Evolutionary conservation across 306 rosid species (phyloP), one percentile per base, ranked within the genome.

Genomic region (Cicer yamashitae): DNA sequence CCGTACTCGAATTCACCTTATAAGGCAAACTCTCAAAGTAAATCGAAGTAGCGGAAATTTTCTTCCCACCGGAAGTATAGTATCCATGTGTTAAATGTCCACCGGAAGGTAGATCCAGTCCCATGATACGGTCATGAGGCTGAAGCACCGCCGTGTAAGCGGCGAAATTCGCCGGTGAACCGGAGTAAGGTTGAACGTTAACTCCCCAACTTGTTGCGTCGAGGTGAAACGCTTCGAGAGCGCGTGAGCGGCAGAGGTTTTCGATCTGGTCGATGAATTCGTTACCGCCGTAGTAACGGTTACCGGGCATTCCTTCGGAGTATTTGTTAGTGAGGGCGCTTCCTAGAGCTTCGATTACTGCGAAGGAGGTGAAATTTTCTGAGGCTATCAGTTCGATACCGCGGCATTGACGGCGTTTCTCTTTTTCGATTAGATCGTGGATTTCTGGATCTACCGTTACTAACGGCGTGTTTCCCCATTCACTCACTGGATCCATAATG

Each of bases 371-470:
- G 91, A 93, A 93, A 61, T 93, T 93, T 61, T 93, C 98, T 0
- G 98, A 93, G 1, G 98, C 98, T 38, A 91, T 93, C 6, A 93
- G 93, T 88, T 93, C 98, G 82, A 93, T 93, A 11, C 98, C 98
- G 1, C 96, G 89, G 83, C 93, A 91, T 86, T 93, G 98, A 1
- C 98, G 91, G 13, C 96, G 93, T 74, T 93, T 93, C 83, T 93
- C 98, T 76, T 89, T 88, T 83, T 93, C 98, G 8, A 93, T 91
- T 0, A 93, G 89, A 73, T 93, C 98, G 76, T 86, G 86, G 85
- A 93, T 91, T 43, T 93, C 96, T 0, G 98, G 91, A 50, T 93
- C 98, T 1, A 93, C 93, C 6, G 74, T 13, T 0, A 18, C 7
- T 5, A 93, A 89, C 17, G 91, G 84, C 5, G 90, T 46, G 87